Evolutionary conservation across 352 stramenopile species (phyloP).

Genomic region (Pythium guiyangense): DNA sequence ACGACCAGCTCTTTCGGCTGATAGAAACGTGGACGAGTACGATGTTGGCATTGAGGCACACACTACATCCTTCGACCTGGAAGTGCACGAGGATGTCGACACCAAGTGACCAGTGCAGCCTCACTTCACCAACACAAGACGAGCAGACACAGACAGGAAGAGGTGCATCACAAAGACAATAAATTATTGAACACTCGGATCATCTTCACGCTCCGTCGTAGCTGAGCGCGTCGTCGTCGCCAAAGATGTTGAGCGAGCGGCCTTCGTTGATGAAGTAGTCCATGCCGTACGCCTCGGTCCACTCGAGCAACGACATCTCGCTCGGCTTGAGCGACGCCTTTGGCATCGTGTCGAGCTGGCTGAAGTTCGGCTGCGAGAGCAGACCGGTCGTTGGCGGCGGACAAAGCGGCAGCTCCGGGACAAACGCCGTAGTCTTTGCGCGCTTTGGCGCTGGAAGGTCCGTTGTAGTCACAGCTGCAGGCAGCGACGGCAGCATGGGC

Average conservation of each 20-base stretch:
- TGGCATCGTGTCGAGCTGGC: conserved; percentile 27
- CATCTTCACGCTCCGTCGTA: no score
- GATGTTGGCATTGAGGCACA: no score
- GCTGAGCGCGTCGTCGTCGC: conserved; percentile 34
- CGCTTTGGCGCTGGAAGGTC: conserved; percentile 31
- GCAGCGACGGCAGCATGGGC: conserved; percentile 9
- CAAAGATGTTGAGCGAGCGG: conserved; percentile 49
- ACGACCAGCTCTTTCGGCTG: no score
- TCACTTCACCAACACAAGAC: no score
- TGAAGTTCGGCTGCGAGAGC: conserved; percentile 17
- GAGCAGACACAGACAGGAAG: no score
- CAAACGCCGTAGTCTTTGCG: conserved; percentile 18
- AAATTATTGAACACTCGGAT: no score
- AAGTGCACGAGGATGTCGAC: no score
- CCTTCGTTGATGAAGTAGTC: conserved; percentile 74
- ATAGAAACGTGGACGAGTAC: no score
- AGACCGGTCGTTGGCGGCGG: conserved; percentile 11
- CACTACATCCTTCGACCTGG: no score
- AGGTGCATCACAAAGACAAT: no score
- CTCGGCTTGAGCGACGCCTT: conserved; percentile 43
- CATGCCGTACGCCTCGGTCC: conserved; percentile 76
- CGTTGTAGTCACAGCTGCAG: background rate
- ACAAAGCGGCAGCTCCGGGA: conserved; percentile 1
- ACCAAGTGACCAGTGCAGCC: no score
- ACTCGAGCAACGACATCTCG: conserved; percentile 74